Base-by-base conservation (phyloP, 768 basidiomycete species). In the Hygrocybe punicea region DNA sequence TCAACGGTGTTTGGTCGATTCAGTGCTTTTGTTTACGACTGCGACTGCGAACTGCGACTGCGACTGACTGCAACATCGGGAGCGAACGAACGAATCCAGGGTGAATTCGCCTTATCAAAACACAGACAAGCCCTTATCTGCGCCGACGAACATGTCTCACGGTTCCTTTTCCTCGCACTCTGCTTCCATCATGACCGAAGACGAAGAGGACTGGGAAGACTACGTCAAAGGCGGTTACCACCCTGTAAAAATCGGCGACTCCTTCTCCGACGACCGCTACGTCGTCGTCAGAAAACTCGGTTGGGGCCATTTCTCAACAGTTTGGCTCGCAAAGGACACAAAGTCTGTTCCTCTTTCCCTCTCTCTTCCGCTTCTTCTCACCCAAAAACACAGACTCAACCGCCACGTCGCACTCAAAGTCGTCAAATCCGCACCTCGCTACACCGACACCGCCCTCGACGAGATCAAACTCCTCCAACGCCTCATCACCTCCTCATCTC, bases 361-460 rank as follows among this genome's bases (percentile, higher is more conserved):
- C 29, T 48, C 34, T 51, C 11, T 49, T 34, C 39, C 52, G 59
- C 51, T 53, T 21, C 16, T n/a, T 24, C 42, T 46, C 24, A 46
- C 29, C 60, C 58, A 51, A 42, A 56, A n/a, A n/a, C n/a, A 58
- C 74, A 99, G 96, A 69, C 80, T 93, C 76, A 86, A 91, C 64
- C 90, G 93, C 49, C 97, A 99, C 74, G 97, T 99, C 65, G 97
- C 97, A 13, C 87, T 99, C 70, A 99, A 99, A 74, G 92, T 99
- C 67, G 97, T 99, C 71, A 99, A 98, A 73, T 97, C 95, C 14
- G 97, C 96, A 0, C 85, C 88, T 0, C 81, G 97, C 49, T 99
- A 99, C 73, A 99, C 96, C 1, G 96, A 99, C 69, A 99, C 97
- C 0, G 97, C 97, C 0, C 78, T 98, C 34, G 97, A 99, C 76